These are phyloP conservation scores for Phytophthora pinifolia DNA, from an alignment of 352 stramenopile species.

Conservation along the genomic window DNA sequence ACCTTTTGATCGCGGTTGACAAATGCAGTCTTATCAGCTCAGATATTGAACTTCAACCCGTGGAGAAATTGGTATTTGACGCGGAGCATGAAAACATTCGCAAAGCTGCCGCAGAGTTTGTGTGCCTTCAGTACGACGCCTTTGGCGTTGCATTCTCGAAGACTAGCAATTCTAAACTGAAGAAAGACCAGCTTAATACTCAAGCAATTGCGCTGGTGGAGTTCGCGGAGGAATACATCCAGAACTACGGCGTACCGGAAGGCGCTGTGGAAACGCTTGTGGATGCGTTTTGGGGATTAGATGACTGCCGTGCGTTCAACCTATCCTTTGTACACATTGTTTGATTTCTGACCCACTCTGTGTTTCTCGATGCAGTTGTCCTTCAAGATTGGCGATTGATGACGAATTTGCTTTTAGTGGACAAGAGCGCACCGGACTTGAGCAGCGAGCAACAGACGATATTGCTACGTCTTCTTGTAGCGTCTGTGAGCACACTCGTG, in stretches of 20 bases:
- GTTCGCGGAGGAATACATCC: constrained; percentile 86
- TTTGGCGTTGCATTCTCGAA: constrained; percentile 80
- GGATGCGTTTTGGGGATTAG: constrained; percentile 82
- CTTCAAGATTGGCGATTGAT: constrained; percentile 80
- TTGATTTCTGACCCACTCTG: constrained; percentile 9
- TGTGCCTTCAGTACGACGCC: constrained; percentile 87
- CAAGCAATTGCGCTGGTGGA: constrained; percentile 89
- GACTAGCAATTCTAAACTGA: constrained; percentile 55
- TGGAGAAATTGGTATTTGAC: constrained; percentile 86
- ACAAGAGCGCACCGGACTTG: constrained; percentile 82
- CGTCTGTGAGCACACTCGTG: constrained; percentile 64
- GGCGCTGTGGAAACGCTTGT: constrained; percentile 75
- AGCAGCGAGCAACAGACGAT: constrained; percentile 82
- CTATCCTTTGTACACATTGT: constrained; percentile 1
- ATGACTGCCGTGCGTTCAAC: constrained; percentile 77
- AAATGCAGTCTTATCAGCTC: constrained; percentile 81
- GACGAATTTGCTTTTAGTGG: constrained; percentile 68
- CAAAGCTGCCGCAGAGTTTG: constrained; percentile 81
- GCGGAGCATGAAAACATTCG: constrained; percentile 68
- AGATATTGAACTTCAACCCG: constrained; percentile 70
- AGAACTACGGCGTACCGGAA: constrained; percentile 60
- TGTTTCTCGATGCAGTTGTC: constrained; percentile 57
- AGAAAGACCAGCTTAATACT: constrained; percentile 81
- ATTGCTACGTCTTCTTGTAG: constrained; percentile 70
- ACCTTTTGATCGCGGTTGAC: constrained; percentile 78